Conservation (phyloP, 75 land plant species). For the Gnetum montanum region DNA sequence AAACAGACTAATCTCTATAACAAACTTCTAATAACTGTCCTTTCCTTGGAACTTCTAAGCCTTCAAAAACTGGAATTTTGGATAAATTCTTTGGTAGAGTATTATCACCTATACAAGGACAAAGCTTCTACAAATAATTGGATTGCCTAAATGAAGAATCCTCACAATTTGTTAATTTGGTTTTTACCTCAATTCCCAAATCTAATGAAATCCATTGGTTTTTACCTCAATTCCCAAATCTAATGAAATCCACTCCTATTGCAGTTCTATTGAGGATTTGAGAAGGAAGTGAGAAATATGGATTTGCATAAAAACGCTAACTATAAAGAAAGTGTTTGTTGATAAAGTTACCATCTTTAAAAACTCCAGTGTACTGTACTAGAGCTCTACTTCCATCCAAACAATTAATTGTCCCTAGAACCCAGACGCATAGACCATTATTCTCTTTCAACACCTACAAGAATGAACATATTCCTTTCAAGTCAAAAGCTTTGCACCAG, state of each 20-base stretch:
- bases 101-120: slow-evolving; percentile 7
- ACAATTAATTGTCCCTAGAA: slow-evolving; percentile 9
- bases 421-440: slow-evolving; percentile 6
- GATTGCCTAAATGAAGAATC: background rate
- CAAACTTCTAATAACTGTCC: slow-evolving; percentile 19
- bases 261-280: no score
- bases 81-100: slow-evolving; percentile 11
- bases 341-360: slow-evolving; percentile 8
- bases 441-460: slow-evolving; percentile 14
- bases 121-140: slow-evolving; percentile 7
- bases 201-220: no score
- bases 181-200: no score
- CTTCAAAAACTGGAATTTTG: background rate
- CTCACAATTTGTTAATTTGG: background rate
- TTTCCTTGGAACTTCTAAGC: slow-evolving; percentile 3
- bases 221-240: background rate
- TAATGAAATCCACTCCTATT: slow-evolving; percentile 10
- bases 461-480: no score
- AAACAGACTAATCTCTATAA: slow-evolving; percentile 9
- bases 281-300: background rate
- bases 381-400: slow-evolving; percentile 6
- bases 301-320: no score
- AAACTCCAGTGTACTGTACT: slow-evolving; percentile 7
- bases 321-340: no score
- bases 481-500: no score